Conservation (phyloP, 2,329 filamentous ascomycete species). For the Pseudopyricularia javanii region DNA sequence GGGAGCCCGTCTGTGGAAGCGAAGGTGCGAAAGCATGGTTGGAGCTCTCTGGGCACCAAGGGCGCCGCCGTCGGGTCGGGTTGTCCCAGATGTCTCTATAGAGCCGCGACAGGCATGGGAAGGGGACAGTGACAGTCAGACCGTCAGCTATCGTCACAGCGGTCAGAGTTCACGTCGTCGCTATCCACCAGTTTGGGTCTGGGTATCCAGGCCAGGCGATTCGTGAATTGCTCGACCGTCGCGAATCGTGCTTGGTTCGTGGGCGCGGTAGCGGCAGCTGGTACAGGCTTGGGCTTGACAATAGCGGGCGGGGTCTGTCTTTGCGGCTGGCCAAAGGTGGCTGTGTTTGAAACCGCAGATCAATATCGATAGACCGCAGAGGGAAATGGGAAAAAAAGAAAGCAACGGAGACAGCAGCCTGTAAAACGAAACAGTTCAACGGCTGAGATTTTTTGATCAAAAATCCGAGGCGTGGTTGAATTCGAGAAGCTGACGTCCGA, state of each 20-base stretch:
- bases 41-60: background rate
- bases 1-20: constrained; percentile 44
- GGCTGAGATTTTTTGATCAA: background rate
- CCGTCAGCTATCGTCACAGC: background rate
- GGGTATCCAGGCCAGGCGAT: too few species aligned
- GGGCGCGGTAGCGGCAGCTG: background rate
- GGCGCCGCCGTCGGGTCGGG: background rate
- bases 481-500: background rate
- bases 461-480: background rate
- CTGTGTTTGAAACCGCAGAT: background rate
- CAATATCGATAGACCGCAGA: background rate
- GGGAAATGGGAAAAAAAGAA: background rate
- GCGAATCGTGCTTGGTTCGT: background rate
- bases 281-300: background rate
- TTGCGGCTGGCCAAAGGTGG: background rate
- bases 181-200: too few species aligned
- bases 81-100: background rate
- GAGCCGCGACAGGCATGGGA: background rate
- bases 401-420: background rate
- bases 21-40: constrained; percentile 19
- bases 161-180: background rate
- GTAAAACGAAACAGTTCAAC: background rate
- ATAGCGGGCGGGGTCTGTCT: background rate
- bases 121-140: background rate
- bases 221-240: background rate